Evolutionary conservation across 345 rosid species (phyloP), one percentile per base, ranked within the genome.

Genomic region (Arabis hirsuta): DNA sequence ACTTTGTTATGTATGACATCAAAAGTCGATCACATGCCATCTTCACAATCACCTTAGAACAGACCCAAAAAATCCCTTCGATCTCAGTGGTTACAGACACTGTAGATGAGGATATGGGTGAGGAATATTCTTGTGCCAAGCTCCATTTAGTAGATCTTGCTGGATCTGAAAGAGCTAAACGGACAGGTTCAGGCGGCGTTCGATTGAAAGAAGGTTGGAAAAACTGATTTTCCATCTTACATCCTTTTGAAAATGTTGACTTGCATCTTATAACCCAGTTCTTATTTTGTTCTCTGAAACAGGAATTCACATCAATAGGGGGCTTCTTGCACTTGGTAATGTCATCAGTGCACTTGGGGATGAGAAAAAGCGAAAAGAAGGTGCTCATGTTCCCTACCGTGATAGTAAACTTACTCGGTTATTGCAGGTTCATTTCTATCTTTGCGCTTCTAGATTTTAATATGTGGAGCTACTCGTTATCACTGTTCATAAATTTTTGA

Each of bases 11-110:
- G 73, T 75, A 78, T 84, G 82, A 63, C 66, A 64, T 58, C 60
- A 65, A 84, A 52, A 90, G 96, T 73, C 96, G 96, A 58, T 90
- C 96, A 46, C 96, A 90, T 83, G 96, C 96, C 76, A 90, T 90
- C 79, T 90, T 90, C 82, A 90, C 94, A n/a, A 88, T 90, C 83
- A 90, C 94, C 65, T 66, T 90, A 73, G 91, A 86, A 79, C 96
- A 88, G 77, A 86, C 80, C 84, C 84, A 72, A 29, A 85, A 90
- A 74, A 73, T 82, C 78, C 67, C 81, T 67, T 81, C 86, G 24
- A 72, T 52, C 56, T 76, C 88, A 76, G 71, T 74, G 59, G 83
- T 38, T 74, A 78, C 77, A 67, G 83, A 77, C 64, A 65, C 71
- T 20, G 55, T 74, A 63, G 90, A 86, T 72, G 82, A 77, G 69